A percentile compares a stretch with the other conserved stretches of the same genome.
Conservation (phyloP, 306 rosid species). For the Canavalia gladiata region DNA sequence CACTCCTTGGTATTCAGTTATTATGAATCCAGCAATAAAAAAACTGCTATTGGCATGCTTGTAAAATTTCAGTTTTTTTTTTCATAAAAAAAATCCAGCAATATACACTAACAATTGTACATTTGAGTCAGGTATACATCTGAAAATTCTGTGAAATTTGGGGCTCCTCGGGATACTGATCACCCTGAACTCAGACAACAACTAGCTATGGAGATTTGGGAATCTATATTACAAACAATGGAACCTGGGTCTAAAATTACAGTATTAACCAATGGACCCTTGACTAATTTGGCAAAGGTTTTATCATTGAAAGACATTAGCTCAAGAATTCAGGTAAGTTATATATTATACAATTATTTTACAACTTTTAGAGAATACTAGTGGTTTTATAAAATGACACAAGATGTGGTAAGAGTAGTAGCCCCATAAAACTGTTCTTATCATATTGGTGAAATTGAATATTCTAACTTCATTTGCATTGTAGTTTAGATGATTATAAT, state of each 20-base stretch:
- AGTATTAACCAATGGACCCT: conserved; percentile 89
- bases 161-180: conserved; percentile 74
- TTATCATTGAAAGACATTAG: conserved; percentile 55
- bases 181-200: conserved; percentile 82
- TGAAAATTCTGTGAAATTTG: conserved; percentile 63
- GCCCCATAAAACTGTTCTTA: not conserved
- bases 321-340: conserved; percentile 73
- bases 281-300: conserved; percentile 86
- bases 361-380: not conserved
- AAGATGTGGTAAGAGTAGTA: not conserved
- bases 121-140: conserved; percentile 73
- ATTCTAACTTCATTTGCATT: conserved; percentile 19
- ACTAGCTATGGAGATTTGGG: conserved; percentile 82
- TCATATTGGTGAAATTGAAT: conserved; percentile 11
- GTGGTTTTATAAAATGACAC: conserved; percentile 1
- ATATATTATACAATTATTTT: not conserved
- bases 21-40: too few species aligned
- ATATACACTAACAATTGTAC: conserved; percentile 19
- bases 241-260: conserved; percentile 75
- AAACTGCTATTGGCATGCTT: not conserved
- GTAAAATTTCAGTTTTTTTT: not conserved
- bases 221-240: conserved; percentile 58
- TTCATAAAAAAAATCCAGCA: not conserved
- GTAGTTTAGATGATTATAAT: conserved; percentile 8
- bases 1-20: not conserved